Percentiles rank a stretch among this genome's conserved stretches.
Evolutionary conservation across 352 stramenopile species (phyloP).

Genomic region (Pythium rishiriense): DNA sequence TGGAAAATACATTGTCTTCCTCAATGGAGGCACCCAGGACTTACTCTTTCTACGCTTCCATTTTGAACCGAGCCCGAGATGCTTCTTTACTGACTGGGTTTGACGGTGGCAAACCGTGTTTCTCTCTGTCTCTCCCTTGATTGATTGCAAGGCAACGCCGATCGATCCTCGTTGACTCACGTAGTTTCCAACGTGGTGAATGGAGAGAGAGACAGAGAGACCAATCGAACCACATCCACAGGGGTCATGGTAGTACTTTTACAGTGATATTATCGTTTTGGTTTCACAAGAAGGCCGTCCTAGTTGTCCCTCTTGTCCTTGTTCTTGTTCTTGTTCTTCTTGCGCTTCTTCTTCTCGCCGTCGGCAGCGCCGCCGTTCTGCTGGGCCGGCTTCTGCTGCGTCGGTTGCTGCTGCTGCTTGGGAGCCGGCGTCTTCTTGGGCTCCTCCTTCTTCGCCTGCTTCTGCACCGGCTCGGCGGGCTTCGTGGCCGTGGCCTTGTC

Average conservation of each 20-base stretch:
- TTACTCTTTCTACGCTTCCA: too few relatives aligned
- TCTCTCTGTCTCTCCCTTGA: too few relatives aligned
- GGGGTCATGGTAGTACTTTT: slow-evolving; percentile 21
- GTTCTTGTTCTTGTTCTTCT: slow-evolving; percentile 53
- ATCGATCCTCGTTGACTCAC: too few relatives aligned
- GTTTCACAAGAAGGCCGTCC: not conserved
- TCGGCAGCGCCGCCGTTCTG: slow-evolving; percentile 17
- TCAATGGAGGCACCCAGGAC: too few relatives aligned
- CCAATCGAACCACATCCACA: not conserved
- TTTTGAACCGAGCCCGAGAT: too few relatives aligned
- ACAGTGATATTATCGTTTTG: slow-evolving; percentile 18
- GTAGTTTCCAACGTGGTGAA: too few relatives aligned
- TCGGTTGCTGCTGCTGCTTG: too few relatives aligned
- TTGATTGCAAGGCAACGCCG: too few relatives aligned
- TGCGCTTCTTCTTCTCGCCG: slow-evolving; percentile 58
- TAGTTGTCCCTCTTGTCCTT: slow-evolving; percentile 42
- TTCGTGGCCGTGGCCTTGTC: slow-evolving; percentile 33
- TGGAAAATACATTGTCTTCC: not conserved
- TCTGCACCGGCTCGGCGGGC: slow-evolving; percentile 21
- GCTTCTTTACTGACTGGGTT: too few relatives aligned
- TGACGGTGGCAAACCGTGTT: too few relatives aligned
- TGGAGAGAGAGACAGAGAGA: too few relatives aligned
- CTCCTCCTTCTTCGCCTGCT: slow-evolving; percentile 35
- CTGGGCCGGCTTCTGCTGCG: slow-evolving; percentile 5
- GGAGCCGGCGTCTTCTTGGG: slow-evolving; percentile 30